phyloP scores from a whole-genome alignment of 2,329 filamentous ascomycete species.

The Sporothrix brasiliensis region DNA sequence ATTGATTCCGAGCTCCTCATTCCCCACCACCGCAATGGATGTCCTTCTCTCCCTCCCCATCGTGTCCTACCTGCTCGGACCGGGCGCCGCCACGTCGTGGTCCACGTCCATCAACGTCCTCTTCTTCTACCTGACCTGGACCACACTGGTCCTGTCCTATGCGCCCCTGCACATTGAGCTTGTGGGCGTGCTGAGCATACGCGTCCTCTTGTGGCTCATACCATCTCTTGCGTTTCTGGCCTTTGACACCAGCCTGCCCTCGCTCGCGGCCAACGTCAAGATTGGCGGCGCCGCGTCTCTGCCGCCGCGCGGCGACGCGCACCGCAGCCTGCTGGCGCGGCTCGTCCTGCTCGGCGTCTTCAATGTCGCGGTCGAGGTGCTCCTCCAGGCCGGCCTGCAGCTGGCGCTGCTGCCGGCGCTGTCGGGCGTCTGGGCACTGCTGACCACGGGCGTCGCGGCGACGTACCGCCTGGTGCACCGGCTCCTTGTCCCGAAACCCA shows the following conservation, averaged over 20 bases:
- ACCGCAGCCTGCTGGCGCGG: constrained; percentile 42
- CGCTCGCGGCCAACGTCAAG: constrained; percentile 69
- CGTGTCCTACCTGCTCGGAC: constrained; percentile 67
- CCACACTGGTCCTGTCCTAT: constrained; percentile 77
- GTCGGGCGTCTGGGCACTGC: constrained; percentile 37
- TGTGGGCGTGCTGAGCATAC: constrained; percentile 67
- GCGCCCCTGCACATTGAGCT: constrained; percentile 75
- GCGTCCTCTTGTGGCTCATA: constrained; percentile 69
- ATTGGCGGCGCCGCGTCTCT: constrained; percentile 58
- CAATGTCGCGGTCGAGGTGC: constrained; percentile 52
- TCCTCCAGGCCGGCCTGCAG: constrained; percentile 47
- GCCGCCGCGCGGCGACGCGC: constrained; percentile 48
- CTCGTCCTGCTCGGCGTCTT: constrained; percentile 48
- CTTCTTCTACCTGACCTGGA: constrained; percentile 91
- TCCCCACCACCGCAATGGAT: constrained; percentile 52
- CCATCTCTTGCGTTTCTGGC: constrained; percentile 73
- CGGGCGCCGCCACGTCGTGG: constrained; percentile 65
- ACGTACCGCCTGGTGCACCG: not conserved
- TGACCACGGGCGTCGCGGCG: not conserved
- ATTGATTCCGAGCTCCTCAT: not conserved
- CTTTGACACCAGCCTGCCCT: constrained; percentile 72
- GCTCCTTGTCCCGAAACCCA: not conserved
- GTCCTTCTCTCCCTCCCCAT: constrained; percentile 72
- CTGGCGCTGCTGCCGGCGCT: constrained; percentile 48
- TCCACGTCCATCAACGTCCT: constrained; percentile 80